Percentiles rank a stretch among this genome's conserved stretches.
These are phyloP conservation scores for Pezicula neosporulosa DNA, from an alignment of 2,329 filamentous ascomycete genomes.

Conservation along the genomic window DNA sequence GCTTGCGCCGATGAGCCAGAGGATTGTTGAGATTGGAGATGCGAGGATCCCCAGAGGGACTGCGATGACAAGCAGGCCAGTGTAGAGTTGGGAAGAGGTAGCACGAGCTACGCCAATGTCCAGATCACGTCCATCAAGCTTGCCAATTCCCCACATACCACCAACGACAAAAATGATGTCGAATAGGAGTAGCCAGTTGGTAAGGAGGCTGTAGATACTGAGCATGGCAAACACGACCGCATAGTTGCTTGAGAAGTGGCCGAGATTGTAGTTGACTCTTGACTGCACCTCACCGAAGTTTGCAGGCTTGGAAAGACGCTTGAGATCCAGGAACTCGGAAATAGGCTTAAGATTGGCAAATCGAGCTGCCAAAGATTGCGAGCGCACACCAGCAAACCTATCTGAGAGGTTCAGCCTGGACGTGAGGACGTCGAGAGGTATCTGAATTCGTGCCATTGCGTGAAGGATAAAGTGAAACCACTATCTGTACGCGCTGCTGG, in stretches of 20 bases:
- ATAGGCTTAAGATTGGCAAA: conserved; percentile 92
- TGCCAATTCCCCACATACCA: conserved; percentile 89
- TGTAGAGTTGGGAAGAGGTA: conserved; percentile 92
- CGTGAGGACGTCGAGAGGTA: conserved; percentile 87
- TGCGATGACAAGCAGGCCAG: conserved; percentile 75
- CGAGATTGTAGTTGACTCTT: conserved; percentile 93
- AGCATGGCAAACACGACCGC: conserved; percentile 90
- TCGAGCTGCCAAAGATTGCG: conserved; percentile 72
- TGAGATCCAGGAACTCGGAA: conserved; percentile 92
- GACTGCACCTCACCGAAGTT: conserved; percentile 90
- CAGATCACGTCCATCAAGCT: conserved; percentile 83
- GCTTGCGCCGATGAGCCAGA: conserved; percentile 95
- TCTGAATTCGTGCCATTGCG: conserved; percentile 81
- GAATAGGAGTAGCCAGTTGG: conserved; percentile 82
- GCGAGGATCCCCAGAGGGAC: conserved; percentile 83
- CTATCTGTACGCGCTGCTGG: not conserved
- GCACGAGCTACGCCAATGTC: conserved; percentile 80
- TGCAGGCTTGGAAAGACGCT: conserved; percentile 89
- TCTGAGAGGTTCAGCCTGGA: conserved; percentile 84
- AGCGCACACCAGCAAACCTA: conserved; percentile 79
- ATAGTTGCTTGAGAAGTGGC: conserved; percentile 99
- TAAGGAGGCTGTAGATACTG: conserved; percentile 90
- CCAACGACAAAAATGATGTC: conserved; percentile 84
- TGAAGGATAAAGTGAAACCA: conserved; percentile 1
- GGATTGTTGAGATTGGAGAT: conserved; percentile 77